Evolutionary conservation across 2,329 filamentous ascomycete genomes (phyloP).

Genomic region (Fulvia fulva): DNA sequence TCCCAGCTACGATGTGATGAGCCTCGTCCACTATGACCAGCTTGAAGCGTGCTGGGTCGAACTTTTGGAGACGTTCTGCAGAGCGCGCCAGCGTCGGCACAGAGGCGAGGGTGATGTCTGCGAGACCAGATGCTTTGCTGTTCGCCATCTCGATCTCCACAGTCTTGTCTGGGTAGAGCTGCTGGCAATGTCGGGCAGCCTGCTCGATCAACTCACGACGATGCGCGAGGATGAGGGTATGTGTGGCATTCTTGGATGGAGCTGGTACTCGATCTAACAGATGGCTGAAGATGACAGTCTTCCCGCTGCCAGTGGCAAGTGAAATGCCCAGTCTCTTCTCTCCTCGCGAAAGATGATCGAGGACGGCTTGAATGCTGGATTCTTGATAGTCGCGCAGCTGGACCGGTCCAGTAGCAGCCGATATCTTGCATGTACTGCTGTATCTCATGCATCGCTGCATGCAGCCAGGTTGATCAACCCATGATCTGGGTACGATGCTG

Average conservation of each 20-base stretch:
- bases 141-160: slow-evolving; percentile 92
- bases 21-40: slow-evolving; percentile 92
- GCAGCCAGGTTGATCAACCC: not conserved
- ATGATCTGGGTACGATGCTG: not conserved
- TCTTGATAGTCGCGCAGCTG: slow-evolving; percentile 77
- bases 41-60: slow-evolving; percentile 76
- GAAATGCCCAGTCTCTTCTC: slow-evolving; percentile 78
- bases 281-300: slow-evolving; percentile 93
- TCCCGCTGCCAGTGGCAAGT: slow-evolving; percentile 80
- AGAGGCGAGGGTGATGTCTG: slow-evolving; percentile 92
- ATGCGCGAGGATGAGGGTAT: slow-evolving; percentile 88
- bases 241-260: slow-evolving; percentile 55
- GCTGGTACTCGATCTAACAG: slow-evolving; percentile 73
- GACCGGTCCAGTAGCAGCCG: slow-evolving; percentile 2
- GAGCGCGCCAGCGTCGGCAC: slow-evolving; percentile 74
- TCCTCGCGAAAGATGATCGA: slow-evolving; percentile 63
- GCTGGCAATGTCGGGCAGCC: slow-evolving; percentile 77
- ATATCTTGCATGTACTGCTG: not conserved
- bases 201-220: slow-evolving; percentile 92
- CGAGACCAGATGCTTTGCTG: slow-evolving; percentile 68
- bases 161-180: slow-evolving; percentile 72
- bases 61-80: slow-evolving; percentile 72
- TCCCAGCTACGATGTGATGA: slow-evolving; percentile 86
- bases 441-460: not conserved
- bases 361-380: slow-evolving; percentile 78